phyloP scores from a whole-genome alignment of 805 yeast genomes.

The Nakazawaea sp. region DNA sequence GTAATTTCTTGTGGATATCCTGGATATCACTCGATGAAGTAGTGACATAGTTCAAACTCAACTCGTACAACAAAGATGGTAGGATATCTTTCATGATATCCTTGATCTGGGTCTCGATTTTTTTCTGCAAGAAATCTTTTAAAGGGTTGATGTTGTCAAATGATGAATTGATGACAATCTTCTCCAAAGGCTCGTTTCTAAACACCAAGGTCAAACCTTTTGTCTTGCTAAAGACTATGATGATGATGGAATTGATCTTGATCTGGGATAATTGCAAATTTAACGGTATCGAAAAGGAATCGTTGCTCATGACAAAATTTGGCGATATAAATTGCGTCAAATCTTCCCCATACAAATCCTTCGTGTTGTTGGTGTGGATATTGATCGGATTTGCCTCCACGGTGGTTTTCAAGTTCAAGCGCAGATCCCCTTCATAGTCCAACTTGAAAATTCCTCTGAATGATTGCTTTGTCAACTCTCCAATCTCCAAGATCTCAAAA shows the following conservation, averaged over 20 bases:
- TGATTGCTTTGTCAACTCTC: slow-evolving; percentile 69
- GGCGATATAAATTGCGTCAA: slow-evolving; percentile 54
- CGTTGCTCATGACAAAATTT: slow-evolving; percentile 54
- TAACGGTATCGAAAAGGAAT: slow-evolving; percentile 71
- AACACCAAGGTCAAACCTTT: slow-evolving; percentile 85
- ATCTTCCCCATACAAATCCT: slow-evolving; percentile 24
- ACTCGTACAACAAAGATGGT: slow-evolving; percentile 72
- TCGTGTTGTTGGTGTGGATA: slow-evolving; percentile 39
- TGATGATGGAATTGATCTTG: slow-evolving; percentile 71
- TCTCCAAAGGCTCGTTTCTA: slow-evolving; percentile 82
- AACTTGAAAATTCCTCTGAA: slow-evolving; percentile 80
- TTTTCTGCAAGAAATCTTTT: slow-evolving; percentile 75
- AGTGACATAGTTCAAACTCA: slow-evolving; percentile 59
- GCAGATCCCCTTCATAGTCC: slow-evolving; percentile 69
- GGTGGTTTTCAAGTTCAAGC: slow-evolving; percentile 65
- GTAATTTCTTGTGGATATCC: slow-evolving; percentile 28
- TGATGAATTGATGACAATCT: slow-evolving; percentile 77
- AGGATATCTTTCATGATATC: slow-evolving; percentile 78
- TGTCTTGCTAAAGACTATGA: slow-evolving; percentile 72
- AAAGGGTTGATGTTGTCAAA: slow-evolving; percentile 80
- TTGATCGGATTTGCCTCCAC: slow-evolving; percentile 82
- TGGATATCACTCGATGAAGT: slow-evolving; percentile 22
- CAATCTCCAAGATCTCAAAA: slow-evolving; percentile 75
- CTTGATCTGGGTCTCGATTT: slow-evolving; percentile 75
- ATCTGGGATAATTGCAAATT: slow-evolving; percentile 70